Evolutionary conservation across 129 eudicot genomes (phyloP).

Genomic region (Flaveria ramosissima): DNA sequence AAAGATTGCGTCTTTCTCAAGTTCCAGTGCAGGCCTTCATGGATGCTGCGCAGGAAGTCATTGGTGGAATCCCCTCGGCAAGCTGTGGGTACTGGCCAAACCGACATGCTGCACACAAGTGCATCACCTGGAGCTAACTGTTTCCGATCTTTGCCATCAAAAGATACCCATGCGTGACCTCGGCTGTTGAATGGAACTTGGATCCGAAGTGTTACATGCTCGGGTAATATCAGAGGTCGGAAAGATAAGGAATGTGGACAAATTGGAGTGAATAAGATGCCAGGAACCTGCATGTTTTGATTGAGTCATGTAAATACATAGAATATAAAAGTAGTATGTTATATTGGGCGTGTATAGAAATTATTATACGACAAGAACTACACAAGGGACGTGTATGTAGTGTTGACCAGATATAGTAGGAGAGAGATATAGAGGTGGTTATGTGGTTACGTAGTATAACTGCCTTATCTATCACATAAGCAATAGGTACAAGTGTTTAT

Average conservation of each 20-base stretch:
- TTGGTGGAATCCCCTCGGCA: slow-evolving; percentile 77
- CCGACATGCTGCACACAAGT: slow-evolving; percentile 88
- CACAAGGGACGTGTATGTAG: neutral
- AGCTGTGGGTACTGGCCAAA: slow-evolving; percentile 96
- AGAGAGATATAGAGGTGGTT: neutral
- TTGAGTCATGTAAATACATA: neutral
- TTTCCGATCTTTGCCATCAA: slow-evolving; percentile 84
- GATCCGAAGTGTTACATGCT: slow-evolving; percentile 77
- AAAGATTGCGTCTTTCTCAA: slow-evolving; percentile 78
- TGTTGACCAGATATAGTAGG: neutral
- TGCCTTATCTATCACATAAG: neutral
- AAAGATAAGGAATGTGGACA: slow-evolving; percentile 97
- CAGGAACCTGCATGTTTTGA: slow-evolving; percentile 69
- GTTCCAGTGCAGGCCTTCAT: slow-evolving; percentile 96
- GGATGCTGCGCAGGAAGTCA: slow-evolving; percentile 85
- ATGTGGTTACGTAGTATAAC: neutral
- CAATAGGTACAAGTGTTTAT: neutral
- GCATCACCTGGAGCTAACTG: slow-evolving; percentile 88
- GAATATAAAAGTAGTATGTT: neutral
- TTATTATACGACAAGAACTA: too few relatives aligned
- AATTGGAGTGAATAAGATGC: slow-evolving; percentile 91
- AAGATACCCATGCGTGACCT: slow-evolving; percentile 92
- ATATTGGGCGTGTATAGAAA: neutral
- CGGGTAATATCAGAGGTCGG: slow-evolving; percentile 93
- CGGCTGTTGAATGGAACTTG: slow-evolving; percentile 88